These are phyloP conservation scores for Penicillium sp. DNA, from an alignment of 2,329 filamentous ascomycete genomes.

Conservation along the genomic window DNA sequence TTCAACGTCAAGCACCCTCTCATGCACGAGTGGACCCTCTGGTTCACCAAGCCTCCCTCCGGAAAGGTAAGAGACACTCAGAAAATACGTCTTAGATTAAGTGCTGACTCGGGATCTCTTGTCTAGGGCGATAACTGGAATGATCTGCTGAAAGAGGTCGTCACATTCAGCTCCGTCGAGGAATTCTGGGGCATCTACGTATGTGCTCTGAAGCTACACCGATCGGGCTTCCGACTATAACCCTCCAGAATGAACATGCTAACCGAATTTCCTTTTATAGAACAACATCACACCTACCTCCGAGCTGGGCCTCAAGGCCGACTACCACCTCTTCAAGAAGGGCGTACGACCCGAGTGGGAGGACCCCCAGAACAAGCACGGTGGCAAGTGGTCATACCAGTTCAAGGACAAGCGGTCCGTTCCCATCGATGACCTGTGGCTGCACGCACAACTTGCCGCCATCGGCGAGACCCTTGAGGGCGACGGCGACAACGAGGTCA, in stretches of 20 bases:
- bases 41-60: conserved; percentile 98
- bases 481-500: conserved; percentile 91
- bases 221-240: not conserved
- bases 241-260: not conserved
- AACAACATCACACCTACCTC: conserved; percentile 98
- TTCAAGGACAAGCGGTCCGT: conserved; percentile 95
- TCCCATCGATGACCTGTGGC: conserved; percentile 93
- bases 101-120: not conserved
- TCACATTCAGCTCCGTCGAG: conserved; percentile 97
- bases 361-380: conserved; percentile 97
- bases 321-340: conserved; percentile 99
- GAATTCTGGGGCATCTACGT: conserved; percentile 99
- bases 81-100: not conserved
- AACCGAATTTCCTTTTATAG: conserved; percentile 53
- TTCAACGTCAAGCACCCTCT: conserved; percentile 99
- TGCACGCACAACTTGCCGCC: conserved; percentile 93
- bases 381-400: conserved; percentile 97
- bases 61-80: conserved; percentile 69
- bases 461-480: conserved; percentile 98
- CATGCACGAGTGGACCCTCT: conserved; percentile 96
- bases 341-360: conserved; percentile 98
- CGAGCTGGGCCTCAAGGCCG: conserved; percentile 93
- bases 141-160: conserved; percentile 95
- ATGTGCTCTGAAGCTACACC: conserved; percentile 46
- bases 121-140: conserved; percentile 95